A percentile compares a stretch with the other conserved stretches of the same genome.
phyloP scores from a whole-genome alignment of 225 moss, liverwort and hornwort genomes.

The Climacium dendroides region DNA sequence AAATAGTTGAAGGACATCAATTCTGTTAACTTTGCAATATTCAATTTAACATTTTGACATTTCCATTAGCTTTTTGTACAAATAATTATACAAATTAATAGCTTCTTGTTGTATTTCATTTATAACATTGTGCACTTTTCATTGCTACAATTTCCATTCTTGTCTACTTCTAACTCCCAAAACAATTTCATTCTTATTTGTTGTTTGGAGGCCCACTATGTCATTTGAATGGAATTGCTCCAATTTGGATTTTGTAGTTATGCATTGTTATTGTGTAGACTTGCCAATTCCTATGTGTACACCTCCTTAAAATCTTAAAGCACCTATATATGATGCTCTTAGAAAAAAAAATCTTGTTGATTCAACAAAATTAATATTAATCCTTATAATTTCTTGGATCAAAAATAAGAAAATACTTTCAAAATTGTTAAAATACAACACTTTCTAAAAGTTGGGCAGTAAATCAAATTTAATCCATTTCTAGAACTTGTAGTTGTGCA shows the following conservation, averaged over 20 bases:
- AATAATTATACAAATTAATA: not conserved
- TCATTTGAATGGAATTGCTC: not conserved
- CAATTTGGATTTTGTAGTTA: accelerated
- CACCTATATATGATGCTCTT: too few relatives aligned
- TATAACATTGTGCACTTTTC: not conserved
- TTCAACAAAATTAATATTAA: too few relatives aligned
- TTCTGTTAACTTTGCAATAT: not conserved
- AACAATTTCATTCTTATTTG: not conserved
- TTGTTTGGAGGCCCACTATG: accelerated
- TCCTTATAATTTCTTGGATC: too few relatives aligned
- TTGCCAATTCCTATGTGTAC: too few relatives aligned
- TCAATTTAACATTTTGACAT: not conserved
- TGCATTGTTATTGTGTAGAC: too few relatives aligned
- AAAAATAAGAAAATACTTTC: too few relatives aligned
- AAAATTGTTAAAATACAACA: too few relatives aligned
- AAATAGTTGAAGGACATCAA: not conserved
- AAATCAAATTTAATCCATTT: not conserved
- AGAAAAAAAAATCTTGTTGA: accelerated
- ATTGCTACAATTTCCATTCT: not conserved
- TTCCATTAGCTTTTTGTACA: not conserved
- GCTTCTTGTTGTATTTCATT: not conserved
- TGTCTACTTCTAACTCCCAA: not conserved
- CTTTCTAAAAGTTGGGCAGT: too few relatives aligned
- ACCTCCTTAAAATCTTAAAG: too few relatives aligned
- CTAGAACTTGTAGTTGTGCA: not conserved